Evolutionary conservation across 2,329 filamentous ascomycete genomes (phyloP).

Genomic region (Alternaria sp.): DNA sequence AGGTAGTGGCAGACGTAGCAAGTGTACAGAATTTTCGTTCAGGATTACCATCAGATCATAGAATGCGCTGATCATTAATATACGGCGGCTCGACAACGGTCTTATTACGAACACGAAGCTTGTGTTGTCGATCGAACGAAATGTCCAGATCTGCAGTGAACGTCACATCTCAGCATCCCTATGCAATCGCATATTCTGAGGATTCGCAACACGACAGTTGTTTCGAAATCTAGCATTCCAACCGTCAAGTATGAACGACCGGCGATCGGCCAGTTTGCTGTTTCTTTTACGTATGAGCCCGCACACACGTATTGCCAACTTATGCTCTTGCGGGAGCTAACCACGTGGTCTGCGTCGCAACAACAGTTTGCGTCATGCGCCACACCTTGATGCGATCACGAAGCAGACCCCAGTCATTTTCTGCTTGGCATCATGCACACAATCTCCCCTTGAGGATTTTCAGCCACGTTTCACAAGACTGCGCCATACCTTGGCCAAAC

Average conservation of each 20-base stretch:
- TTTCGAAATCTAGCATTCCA: neutral
- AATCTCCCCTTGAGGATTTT: neutral
- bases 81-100: neutral
- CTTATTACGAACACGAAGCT: neutral
- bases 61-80: neutral
- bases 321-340: conserved; percentile 1
- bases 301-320: neutral
- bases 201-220: neutral
- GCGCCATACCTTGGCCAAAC: conserved; percentile 1
- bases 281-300: neutral
- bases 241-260: neutral
- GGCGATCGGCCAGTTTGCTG: neutral
- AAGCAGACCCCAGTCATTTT: neutral
- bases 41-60: neutral
- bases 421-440: conserved; percentile 10
- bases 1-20: neutral
- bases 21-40: neutral
- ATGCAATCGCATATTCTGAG: neutral
- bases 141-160: conserved; percentile 4
- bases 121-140: conserved; percentile 1
- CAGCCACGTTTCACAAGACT: conserved; percentile 6
- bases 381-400: conserved; percentile 14
- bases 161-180: conserved; percentile 4
- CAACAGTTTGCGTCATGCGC: conserved; percentile 16
- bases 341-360: conserved; percentile 4